phyloP scores from a whole-genome alignment of 495 filamentous ascomycete genomes.

The Penicillium silybi region DNA sequence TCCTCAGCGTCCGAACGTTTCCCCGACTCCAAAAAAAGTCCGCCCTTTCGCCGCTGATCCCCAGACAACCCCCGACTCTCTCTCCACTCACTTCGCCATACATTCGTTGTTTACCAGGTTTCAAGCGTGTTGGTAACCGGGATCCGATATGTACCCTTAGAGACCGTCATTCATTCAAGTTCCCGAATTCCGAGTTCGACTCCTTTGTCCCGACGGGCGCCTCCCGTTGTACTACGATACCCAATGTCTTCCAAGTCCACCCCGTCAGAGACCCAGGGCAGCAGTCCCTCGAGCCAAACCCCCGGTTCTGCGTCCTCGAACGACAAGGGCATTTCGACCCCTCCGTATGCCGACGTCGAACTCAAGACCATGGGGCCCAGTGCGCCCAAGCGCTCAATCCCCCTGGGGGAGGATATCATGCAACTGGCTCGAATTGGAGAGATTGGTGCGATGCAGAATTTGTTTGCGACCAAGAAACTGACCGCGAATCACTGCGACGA shows the following conservation, averaged over 20 bases:
- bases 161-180: not conserved
- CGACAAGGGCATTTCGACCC: slow-evolving; percentile 54
- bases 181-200: slow-evolving; percentile 8
- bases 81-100: not conserved
- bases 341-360: slow-evolving; percentile 65
- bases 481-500: slow-evolving; percentile 78
- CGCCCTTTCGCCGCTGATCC: slow-evolving; percentile 7
- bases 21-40: slow-evolving; percentile 14
- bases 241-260: slow-evolving; percentile 29
- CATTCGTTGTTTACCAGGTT: not conserved
- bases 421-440: slow-evolving; percentile 89
- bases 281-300: slow-evolving; percentile 20
- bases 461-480: slow-evolving; percentile 78
- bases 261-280: slow-evolving; percentile 24
- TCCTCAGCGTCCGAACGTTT: slow-evolving; percentile 1
- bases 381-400: slow-evolving; percentile 42
- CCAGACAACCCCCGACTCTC: not conserved
- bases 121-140: not conserved
- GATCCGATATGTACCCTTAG: slow-evolving; percentile 16
- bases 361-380: slow-evolving; percentile 58
- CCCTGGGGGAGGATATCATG: slow-evolving; percentile 85
- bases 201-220: not conserved
- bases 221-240: slow-evolving; percentile 1
- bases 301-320: slow-evolving; percentile 35
- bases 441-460: slow-evolving; percentile 76